Conservation (phyloP, 225 moss, liverwort and hornwort genomes). For the Antitrichia curtipendula region DNA sequence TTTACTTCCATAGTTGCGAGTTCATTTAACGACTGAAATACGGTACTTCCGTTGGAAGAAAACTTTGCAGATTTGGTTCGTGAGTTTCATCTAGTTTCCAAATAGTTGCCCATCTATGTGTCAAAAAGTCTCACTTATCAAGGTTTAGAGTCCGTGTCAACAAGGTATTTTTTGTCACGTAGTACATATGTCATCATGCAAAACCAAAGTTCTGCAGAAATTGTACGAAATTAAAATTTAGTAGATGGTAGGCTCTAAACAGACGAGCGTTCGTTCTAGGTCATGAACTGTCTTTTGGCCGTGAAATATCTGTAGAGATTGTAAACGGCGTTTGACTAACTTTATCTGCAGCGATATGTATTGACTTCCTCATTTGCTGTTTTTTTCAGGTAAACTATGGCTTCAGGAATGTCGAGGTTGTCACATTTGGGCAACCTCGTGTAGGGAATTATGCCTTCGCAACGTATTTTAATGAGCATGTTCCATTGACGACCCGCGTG, state of each 20-base stretch:
- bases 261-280: not conserved
- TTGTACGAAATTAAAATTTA: not conserved
- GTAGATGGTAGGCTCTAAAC: not conserved
- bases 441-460: conserved; percentile 79
- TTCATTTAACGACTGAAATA: not conserved
- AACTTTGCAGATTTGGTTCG: not conserved
- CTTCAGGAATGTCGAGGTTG: conserved; percentile 36
- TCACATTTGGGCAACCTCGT: conserved; percentile 93
- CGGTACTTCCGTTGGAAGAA: not conserved
- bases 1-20: not conserved
- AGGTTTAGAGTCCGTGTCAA: not conserved
- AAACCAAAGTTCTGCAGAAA: not conserved
- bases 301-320: not conserved
- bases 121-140: not conserved
- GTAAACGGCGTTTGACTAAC: not conserved
- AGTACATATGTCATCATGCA: not conserved
- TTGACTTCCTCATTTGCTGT: not conserved
- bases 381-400: conserved; percentile 48
- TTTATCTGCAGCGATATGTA: not conserved
- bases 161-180: not conserved
- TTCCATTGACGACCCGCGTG: conserved; percentile 67
- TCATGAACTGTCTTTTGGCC: not conserved
- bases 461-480: conserved; percentile 28
- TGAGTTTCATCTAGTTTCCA: not conserved
- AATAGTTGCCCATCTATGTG: not conserved